Base-by-base conservation (phyloP, 78 protist genomes). In the Monosiga brevicollis region DNA sequence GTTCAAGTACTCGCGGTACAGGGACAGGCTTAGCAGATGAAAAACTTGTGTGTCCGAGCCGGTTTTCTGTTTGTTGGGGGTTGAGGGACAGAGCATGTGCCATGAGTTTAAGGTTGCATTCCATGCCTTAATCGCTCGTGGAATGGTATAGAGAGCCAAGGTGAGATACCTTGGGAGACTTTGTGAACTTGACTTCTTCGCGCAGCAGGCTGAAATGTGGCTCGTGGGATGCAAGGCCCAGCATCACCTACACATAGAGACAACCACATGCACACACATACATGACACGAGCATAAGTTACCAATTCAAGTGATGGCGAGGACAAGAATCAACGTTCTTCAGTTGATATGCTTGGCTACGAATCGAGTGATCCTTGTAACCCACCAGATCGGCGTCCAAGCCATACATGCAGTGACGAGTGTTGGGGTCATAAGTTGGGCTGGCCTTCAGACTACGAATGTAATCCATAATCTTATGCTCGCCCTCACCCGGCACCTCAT, bases 391-490 rank as follows among this genome's bases (percentile, higher is more conserved):
- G 23, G 97, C 97, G 78, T 96, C 99, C 2, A 95, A 78, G 25
- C 98, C 98, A 84, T 94, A 94, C 79, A 95, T n/a, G 78, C 95
- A 92, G 85, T 96, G 98, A 15, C 89, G 74, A 6, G 82, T 77
- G 81, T 83, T 83, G 2, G 81, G 77, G 87, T 83, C 43, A 42
- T 73, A 77, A 75, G 0, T 73, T 0, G 55, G 76, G 42, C 1
- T 49, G 37, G 36, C 0, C 34, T 39, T 36, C 70, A 39, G 55
- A 40, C 1, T n/a, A 54, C 98, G 84, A 87, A 96, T 89, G 80
- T 73, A 90, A 36, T 86, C 90, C 90, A 90, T 86, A 71, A 96
- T 91, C 91, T 96, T 96, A 81, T 96, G 98, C 89, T 96, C 98
- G 25, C 98, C 98, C 73, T 93, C 96, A 1, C 98, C 98, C 0